Conservation (phyloP, 768 basidiomycete genomes). For the Psilocybe sp. region DNA sequence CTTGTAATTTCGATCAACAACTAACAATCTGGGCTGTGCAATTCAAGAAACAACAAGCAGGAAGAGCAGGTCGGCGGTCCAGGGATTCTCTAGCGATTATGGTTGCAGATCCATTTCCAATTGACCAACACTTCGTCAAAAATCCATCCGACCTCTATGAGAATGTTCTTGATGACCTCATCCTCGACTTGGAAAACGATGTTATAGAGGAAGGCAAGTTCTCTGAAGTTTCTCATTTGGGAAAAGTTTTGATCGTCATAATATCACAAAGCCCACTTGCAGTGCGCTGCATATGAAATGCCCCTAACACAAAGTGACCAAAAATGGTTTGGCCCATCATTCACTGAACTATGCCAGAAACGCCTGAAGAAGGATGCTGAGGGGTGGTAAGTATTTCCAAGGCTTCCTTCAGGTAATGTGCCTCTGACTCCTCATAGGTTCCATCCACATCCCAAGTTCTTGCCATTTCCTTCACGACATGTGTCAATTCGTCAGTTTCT, state of each 20-base stretch:
- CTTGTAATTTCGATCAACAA: background rate
- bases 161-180: constrained; percentile 55
- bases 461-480: constrained; percentile 73
- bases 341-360: constrained; percentile 57
- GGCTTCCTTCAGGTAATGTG: background rate
- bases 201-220: constrained; percentile 62
- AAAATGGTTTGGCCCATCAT: constrained; percentile 66
- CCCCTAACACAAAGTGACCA: constrained; percentile 66
- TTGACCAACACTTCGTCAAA: constrained; percentile 73
- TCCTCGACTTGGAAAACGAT: constrained; percentile 71
- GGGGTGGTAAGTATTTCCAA: constrained; percentile 58
- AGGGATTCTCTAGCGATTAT: constrained; percentile 77
- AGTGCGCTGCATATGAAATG: constrained; percentile 88
- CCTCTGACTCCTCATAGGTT: constrained; percentile 49
- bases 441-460: constrained; percentile 74
- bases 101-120: constrained; percentile 63
- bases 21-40: background rate
- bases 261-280: constrained; percentile 61
- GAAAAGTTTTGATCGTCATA: background rate
- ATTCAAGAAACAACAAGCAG: constrained; percentile 79
- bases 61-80: constrained; percentile 79
- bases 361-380: constrained; percentile 68
- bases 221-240: background rate
- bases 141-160: constrained; percentile 73
- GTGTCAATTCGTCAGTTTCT: constrained; percentile 59